These are phyloP conservation scores for Debaryomycetaceae sp. DNA, from an alignment of 1,139 yeast genomes.

Conservation along the genomic window DNA sequence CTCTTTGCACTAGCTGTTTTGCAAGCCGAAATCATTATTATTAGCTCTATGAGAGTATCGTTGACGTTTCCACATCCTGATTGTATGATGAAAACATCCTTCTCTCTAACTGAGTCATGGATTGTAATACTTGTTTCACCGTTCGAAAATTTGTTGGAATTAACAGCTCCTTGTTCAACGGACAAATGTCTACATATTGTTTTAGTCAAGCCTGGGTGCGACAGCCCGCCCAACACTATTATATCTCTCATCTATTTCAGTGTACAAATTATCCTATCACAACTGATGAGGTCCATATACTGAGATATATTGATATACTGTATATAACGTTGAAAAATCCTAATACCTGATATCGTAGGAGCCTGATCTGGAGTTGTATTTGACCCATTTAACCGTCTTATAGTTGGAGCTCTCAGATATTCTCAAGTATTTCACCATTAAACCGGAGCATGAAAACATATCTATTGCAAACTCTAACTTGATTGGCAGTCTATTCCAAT, in stretches of 20 bases:
- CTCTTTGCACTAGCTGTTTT: conserved; percentile 92
- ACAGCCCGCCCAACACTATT: conserved; percentile 73
- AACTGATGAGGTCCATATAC: background rate
- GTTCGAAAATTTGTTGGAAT: conserved; percentile 60
- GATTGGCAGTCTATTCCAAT: conserved; percentile 78
- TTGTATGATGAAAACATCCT: conserved; percentile 85
- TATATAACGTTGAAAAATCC: conserved; percentile 1
- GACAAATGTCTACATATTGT: conserved; percentile 64
- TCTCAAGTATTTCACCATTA: conserved; percentile 68
- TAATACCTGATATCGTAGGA: conserved; percentile 73
- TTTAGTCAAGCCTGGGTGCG: conserved; percentile 63
- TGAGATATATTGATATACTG: conserved; percentile 1
- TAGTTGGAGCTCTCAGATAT: conserved; percentile 66
- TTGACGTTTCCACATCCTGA: conserved; percentile 87
- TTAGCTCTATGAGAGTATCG: conserved; percentile 82
- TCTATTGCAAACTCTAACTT: conserved; percentile 64
- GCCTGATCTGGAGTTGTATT: conserved; percentile 72
- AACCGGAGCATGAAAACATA: conserved; percentile 78
- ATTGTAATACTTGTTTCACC: conserved; percentile 91
- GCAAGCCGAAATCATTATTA: conserved; percentile 90
- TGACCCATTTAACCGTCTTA: conserved; percentile 82
- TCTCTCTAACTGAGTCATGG: conserved; percentile 83
- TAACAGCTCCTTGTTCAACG: conserved; percentile 56
- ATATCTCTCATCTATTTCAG: conserved; percentile 58
- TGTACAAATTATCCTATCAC: background rate